Percentiles rank a stretch among this genome's conserved stretches.
Evolutionary conservation across 2,329 filamentous ascomycete species (phyloP).

Genomic region (Clarireedia homoeocarpa): DNA sequence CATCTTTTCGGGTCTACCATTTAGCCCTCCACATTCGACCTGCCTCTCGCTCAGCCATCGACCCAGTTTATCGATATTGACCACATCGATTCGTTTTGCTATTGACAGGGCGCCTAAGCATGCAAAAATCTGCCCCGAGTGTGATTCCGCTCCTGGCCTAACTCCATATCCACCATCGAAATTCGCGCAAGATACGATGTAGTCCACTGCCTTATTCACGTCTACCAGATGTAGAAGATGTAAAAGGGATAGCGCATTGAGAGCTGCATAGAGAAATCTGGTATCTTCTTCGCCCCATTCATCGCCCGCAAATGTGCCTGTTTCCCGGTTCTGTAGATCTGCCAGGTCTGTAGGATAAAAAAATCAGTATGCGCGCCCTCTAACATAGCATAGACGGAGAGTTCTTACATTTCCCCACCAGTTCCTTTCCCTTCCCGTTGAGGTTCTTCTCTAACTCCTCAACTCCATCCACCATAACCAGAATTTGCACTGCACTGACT

Average conservation of each 20-base stretch:
- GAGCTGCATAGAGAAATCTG: constrained; percentile 81
- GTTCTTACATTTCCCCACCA: constrained; percentile 69
- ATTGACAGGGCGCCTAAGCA: constrained; percentile 85
- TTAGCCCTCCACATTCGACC: constrained; percentile 77
- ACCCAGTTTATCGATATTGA: constrained; percentile 74
- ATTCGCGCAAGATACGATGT: constrained; percentile 79
- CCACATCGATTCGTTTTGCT: constrained; percentile 69
- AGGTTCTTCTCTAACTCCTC: constrained; percentile 63
- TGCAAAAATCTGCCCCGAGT: constrained; percentile 92
- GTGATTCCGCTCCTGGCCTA: constrained; percentile 83
- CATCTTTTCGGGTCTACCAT: constrained; percentile 88
- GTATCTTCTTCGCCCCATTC: constrained; percentile 97
- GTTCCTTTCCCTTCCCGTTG: constrained; percentile 51
- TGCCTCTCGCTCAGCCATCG: constrained; percentile 93
- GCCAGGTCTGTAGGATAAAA: constrained; percentile 57
- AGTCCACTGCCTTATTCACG: constrained; percentile 68
- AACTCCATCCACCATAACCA: constrained; percentile 78
- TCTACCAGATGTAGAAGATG: constrained; percentile 66
- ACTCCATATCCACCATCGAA: constrained; percentile 93
- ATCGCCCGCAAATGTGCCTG: constrained; percentile 86
- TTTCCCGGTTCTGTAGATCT: constrained; percentile 67
- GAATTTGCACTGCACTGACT: constrained; percentile 87
- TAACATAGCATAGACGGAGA: background rate
- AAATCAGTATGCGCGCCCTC: background rate
- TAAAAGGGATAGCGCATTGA: constrained; percentile 84